Conservation (phyloP, 768 basidiomycete species). For the Mycena galopus region DNA sequence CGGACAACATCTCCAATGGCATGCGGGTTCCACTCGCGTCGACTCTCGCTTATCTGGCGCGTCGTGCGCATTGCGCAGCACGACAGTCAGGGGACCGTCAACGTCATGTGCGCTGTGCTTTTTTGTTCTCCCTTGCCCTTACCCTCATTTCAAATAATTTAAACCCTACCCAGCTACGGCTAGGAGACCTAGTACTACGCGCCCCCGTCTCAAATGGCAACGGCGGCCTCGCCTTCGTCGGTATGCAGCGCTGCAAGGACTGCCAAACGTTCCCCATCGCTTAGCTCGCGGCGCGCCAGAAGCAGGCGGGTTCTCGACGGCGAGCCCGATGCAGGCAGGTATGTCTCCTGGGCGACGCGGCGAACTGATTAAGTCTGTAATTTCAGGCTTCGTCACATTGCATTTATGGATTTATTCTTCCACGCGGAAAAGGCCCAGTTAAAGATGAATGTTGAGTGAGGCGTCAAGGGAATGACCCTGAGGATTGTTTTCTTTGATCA, state of each 20-base stretch:
- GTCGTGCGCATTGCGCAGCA: not conserved
- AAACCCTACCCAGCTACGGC: constrained; percentile 46
- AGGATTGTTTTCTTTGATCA: no score
- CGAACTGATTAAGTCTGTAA: no score
- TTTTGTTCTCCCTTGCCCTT: not conserved
- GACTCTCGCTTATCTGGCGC: no score
- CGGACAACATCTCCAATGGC: no score
- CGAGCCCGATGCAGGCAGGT: no score
- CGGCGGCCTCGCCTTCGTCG: constrained; percentile 52
- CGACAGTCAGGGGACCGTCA: not conserved
- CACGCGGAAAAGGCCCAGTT: constrained; percentile 51
- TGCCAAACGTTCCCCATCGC: constrained; percentile 50
- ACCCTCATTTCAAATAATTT: no score
- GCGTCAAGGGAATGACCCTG: no score
- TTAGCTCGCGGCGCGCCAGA: constrained; percentile 45
- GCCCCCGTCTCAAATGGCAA: constrained; percentile 49
- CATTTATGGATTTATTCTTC: constrained; percentile 17
- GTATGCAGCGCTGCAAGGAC: constrained; percentile 52
- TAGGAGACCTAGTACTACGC: constrained; percentile 50
- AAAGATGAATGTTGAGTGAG: constrained; percentile 36
- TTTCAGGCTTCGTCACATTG: no score
- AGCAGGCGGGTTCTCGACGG: constrained; percentile 19
- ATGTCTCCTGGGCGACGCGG: no score
- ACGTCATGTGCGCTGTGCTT: not conserved
- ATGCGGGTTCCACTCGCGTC: no score